phyloP scores from a whole-genome alignment of 2,329 filamentous ascomycete genomes.

The Aspergillus pseudoterreus region DNA sequence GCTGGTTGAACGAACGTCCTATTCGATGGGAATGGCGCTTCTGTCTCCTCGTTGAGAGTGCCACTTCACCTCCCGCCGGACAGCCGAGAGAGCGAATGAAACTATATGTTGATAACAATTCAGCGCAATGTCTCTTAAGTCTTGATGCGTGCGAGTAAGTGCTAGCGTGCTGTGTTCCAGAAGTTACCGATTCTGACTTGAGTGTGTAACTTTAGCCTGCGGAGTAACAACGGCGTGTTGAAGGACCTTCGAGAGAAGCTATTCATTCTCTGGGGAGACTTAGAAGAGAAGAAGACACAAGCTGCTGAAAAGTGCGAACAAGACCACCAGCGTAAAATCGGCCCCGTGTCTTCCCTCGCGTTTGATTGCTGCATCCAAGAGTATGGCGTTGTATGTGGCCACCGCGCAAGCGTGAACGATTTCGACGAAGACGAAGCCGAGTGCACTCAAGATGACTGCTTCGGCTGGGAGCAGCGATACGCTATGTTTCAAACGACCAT shows the following conservation, averaged over 20 bases:
- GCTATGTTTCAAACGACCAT: conserved; percentile 64
- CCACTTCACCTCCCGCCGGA: conserved; percentile 35
- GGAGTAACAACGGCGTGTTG: conserved; percentile 49
- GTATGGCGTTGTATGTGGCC: conserved; percentile 55
- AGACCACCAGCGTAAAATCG: conserved; percentile 13
- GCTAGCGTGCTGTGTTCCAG: too few species aligned
- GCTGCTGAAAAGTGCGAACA: conserved; percentile 22
- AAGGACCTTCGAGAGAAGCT: conserved; percentile 62
- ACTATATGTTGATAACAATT: conserved; percentile 61
- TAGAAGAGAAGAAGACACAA: conserved; percentile 64
- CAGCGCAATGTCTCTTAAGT: conserved; percentile 54
- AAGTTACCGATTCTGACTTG: not conserved
- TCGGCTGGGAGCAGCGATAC: conserved; percentile 61
- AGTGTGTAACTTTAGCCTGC: conserved; percentile 47
- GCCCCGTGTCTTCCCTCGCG: conserved; percentile 51
- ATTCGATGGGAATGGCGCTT: conserved; percentile 79
- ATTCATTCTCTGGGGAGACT: conserved; percentile 78
- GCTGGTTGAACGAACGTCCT: conserved; percentile 3
- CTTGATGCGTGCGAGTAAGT: conserved; percentile 55
- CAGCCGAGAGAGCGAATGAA: conserved; percentile 54
- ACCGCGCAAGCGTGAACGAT: conserved; percentile 32
- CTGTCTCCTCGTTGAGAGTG: conserved; percentile 72
- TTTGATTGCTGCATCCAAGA: conserved; percentile 70
- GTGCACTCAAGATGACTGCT: conserved; percentile 40
- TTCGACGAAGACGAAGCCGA: conserved; percentile 14